Percentiles rank a stretch among this genome's conserved stretches.
Conservation (phyloP, 345 rosid genomes). For the Nephelium lappaceum region DNA sequence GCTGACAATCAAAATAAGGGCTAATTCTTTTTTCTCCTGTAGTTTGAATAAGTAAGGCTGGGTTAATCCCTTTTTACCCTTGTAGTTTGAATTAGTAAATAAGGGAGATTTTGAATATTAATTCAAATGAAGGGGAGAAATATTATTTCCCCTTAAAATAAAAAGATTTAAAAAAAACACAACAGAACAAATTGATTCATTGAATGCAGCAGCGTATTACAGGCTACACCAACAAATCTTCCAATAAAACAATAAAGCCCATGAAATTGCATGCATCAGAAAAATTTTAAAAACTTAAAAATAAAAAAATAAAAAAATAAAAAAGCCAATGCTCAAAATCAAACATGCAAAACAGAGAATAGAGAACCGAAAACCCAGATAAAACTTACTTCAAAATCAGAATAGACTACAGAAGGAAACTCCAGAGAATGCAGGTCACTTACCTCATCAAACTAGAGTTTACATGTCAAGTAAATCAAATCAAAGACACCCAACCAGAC, state of each 20-base stretch:
- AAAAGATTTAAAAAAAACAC: no score
- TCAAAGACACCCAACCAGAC: slow-evolving; percentile 2
- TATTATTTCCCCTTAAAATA: no score
- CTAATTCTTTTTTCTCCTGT: no score
- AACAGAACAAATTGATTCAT: no score
- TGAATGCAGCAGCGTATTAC: background rate
- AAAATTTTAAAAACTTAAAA: no score
- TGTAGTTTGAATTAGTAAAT: no score
- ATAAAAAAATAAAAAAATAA: no score
- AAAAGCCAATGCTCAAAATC: background rate
- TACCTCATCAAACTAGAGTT: slow-evolving; percentile 12
- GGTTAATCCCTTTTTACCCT: no score
- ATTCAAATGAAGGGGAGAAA: no score
- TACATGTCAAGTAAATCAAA: background rate
- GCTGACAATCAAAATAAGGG: background rate
- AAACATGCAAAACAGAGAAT: background rate
- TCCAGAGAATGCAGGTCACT: slow-evolving; percentile 1
- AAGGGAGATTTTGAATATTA: no score
- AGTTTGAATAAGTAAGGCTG: no score
- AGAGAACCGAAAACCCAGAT: background rate
- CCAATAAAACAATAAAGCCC: background rate
- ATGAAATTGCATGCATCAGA: background rate
- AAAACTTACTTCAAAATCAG: background rate
- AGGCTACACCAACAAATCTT: background rate
- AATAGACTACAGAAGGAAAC: background rate